These are phyloP conservation scores for Monosporascus sp. DNA, from an alignment of 2,329 filamentous ascomycete species.

Conservation along the genomic window DNA sequence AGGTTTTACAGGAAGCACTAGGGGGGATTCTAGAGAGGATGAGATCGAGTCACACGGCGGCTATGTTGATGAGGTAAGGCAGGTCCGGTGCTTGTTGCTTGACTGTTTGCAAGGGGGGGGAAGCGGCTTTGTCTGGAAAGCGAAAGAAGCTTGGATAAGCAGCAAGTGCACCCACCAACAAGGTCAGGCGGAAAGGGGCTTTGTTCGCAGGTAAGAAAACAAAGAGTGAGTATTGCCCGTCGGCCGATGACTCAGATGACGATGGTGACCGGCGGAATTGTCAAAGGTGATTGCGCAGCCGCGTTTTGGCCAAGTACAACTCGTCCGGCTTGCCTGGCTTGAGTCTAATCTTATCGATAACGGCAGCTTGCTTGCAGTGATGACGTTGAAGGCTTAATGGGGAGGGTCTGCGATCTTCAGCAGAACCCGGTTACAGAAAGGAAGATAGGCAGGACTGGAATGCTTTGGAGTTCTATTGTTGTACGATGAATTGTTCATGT, in stretches of 20 bases:
- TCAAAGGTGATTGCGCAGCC: no score
- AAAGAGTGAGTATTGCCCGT: no score
- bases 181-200: background rate
- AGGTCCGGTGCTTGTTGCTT: background rate
- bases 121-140: background rate
- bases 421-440: no score
- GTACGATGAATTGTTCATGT: background rate
- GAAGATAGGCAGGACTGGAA: background rate
- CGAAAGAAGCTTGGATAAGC: background rate
- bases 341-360: background rate
- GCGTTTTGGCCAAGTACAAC: no score
- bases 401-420: background rate
- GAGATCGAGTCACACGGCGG: background rate
- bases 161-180: background rate
- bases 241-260: no score
- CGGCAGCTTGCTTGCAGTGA: background rate
- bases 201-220: background rate
- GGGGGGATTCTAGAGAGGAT: background rate
- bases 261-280: no score
- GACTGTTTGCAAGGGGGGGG: background rate
- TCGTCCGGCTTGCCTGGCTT: background rate
- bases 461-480: background rate
- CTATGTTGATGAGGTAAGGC: background rate
- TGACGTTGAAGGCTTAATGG: background rate
- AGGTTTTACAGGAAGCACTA: background rate